Evolutionary conservation across 2,329 filamentous ascomycete genomes (phyloP), one percentile per base, ranked within the genome.

Genomic region (Chaetomium globosum): DNA sequence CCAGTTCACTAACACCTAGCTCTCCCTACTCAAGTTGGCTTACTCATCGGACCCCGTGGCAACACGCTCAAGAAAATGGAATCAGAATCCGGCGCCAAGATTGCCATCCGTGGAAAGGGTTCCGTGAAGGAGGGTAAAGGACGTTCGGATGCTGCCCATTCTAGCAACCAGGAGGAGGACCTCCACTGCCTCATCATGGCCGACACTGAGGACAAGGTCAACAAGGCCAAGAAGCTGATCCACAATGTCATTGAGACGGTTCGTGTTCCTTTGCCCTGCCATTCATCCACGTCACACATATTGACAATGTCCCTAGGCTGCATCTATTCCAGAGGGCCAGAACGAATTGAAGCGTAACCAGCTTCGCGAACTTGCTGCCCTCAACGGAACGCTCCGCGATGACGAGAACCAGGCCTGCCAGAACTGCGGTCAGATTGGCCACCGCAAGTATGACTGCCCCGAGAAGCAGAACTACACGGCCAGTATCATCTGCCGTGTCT

Each of bases 31-130:
- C 88, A 97, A 99, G 95, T 99, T 88, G 95, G 95, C 81, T 89
- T 99, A 87, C 93, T 99, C 80, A 99, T 99, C 88, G 95, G 95
- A 81, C 95, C 95, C 81, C 95, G 95, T 94, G 95, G 95, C 81
- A 99, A 99, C 79, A 99, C 95, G 73, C 83, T 99, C 77, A 99
- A 99, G 84, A 99, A 97, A 80, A 99, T 99, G 95, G 95, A 99
- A 79, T 87, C 89, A 75, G 93, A 99, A 81, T 99, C 95, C 64
- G 89, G 89, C 70, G 95, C 95, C 78, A 99, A 99, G 81, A 99
- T 99, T 83, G 95, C 95, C 73, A 99, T 99, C 77, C 94, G 95
- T 80, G 95, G 95, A 83, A 99, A 99, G 82, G 95, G 95, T 77
- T 99, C 95, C 74, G 95, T 99, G 78, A 99, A 99, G 81, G 95